A percentile compares a stretch with the other conserved stretches of the same genome.
Conservation (phyloP, 164 flowering plant species). For the Magnolia sinica region DNA sequence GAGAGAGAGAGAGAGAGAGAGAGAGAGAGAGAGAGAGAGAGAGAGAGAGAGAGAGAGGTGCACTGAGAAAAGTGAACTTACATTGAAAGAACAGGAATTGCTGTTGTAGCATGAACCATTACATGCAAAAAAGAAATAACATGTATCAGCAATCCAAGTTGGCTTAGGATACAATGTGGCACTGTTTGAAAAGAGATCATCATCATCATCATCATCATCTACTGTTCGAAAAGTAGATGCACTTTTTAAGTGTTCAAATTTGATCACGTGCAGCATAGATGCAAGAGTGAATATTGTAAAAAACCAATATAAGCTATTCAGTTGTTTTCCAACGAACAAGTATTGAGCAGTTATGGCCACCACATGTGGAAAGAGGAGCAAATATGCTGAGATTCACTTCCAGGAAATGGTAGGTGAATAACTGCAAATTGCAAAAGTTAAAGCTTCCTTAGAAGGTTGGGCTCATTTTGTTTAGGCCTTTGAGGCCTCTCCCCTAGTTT, state of each 20-base stretch:
- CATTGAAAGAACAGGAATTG: slow-evolving; percentile 97
- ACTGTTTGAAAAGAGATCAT: no score
- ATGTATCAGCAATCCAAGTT: slow-evolving; percentile 16
- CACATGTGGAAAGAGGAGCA: not conserved
- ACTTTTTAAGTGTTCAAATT: not conserved
- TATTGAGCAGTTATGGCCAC: not conserved
- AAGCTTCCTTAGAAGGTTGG: no score
- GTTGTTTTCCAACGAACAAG: not conserved
- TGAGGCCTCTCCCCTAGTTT: no score
- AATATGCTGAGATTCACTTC: not conserved
- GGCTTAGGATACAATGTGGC: not conserved
- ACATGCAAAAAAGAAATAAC: slow-evolving; percentile 32
- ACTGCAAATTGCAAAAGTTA: no score
- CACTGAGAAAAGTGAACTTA: slow-evolving; percentile 39
- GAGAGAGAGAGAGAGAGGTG: no score
- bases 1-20: no score
- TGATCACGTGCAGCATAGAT: not conserved
- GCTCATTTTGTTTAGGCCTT: no score
- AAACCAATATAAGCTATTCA: not conserved
- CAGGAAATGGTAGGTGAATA: no score
- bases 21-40: no score
- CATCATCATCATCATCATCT: no score
- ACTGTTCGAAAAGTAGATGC: not conserved
- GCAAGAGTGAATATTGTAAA: not conserved
- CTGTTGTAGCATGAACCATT: slow-evolving; percentile 42